Evolutionary conservation across 169 alveolate species (phyloP), one percentile per base, ranked within the genome.

Genomic region (Plasmodium gonderi): DNA sequence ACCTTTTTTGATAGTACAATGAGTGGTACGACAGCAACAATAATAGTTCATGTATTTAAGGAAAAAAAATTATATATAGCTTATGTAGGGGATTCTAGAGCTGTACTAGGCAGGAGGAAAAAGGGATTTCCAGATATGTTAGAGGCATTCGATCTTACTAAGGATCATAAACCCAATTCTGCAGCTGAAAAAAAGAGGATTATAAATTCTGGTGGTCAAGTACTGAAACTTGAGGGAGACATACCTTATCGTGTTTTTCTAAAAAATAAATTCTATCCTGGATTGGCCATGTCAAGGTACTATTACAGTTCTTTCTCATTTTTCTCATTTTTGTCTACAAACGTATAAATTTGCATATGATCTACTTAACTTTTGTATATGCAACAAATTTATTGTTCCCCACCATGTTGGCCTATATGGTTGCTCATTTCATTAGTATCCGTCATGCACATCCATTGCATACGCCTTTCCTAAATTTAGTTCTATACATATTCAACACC

Each of bases 71-170:
- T 90, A 92, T 91, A 83, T 91, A 80, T 95, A 29, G 98, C 98
- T 20, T 97, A 97, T 79, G 98, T 96, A 14, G 98, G 98, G 14
- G 98, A 97, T 89, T 96, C 98, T 31, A 94, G 98, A 49, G 95
- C 96, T 2, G 97, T 97, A 2, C 94, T 96, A n/a, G 98, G 96
- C 76, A 87, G 79, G 54, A 95, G 95, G 77, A 82, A 92, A 92
- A 80, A 94, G 4, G 95, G 95, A 68, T 91, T 94, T 11, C 85
- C 95, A 68, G 81, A 94, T 29, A 79, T 80, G 14, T 51, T 94
- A 26, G 94, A 78, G 26, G 96, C 96, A 40, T 80, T 92, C 42
- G 96, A 92, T 40, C 69, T 96, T 60, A 95, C 96, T 44, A 92
- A 92, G 33, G 98, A 97, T 90, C 97, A 96, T 75, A 96, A 96